Conservation (phyloP, 208 protist genomes). For the Wallacemonas sp. region DNA sequence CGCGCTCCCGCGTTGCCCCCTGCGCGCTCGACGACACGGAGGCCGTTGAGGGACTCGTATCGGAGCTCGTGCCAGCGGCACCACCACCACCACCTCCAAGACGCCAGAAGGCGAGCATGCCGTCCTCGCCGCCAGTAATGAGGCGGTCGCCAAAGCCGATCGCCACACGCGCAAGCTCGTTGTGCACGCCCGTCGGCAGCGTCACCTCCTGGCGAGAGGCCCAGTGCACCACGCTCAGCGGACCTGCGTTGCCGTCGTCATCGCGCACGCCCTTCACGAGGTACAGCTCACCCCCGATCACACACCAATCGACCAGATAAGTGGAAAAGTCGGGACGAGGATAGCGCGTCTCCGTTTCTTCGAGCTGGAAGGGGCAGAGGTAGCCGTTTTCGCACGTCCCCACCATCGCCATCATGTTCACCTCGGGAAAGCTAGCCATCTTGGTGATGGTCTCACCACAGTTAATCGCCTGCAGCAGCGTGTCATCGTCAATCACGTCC, state of each 20-base stretch:
- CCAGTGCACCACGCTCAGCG: slow-evolving; percentile 55
- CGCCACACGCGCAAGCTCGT: slow-evolving; percentile 65
- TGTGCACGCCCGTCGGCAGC: slow-evolving; percentile 46
- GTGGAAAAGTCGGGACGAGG: slow-evolving; percentile 51
- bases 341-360: slow-evolving; percentile 46
- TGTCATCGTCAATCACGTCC: slow-evolving; percentile 67
- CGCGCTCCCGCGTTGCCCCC: slow-evolving; percentile 17
- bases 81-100: no score
- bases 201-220: slow-evolving; percentile 22
- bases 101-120: slow-evolving; percentile 74
- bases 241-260: slow-evolving; percentile 72
- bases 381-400: slow-evolving; percentile 88
- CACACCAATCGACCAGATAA: slow-evolving; percentile 81
- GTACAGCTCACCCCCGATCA: slow-evolving; percentile 45
- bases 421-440: slow-evolving; percentile 63
- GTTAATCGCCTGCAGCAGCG: slow-evolving; percentile 67
- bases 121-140: slow-evolving; percentile 85
- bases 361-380: slow-evolving; percentile 61
- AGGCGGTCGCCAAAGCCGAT: slow-evolving; percentile 66
- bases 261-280: slow-evolving; percentile 62
- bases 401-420: slow-evolving; percentile 47
- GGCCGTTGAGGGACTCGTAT: slow-evolving; percentile 3
- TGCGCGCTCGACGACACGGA: slow-evolving; percentile 26
- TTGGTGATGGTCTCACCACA: slow-evolving; percentile 76
- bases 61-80: neutral